Base-by-base conservation (phyloP, 225 moss, liverwort and hornwort species). In the Asterella californica region DNA sequence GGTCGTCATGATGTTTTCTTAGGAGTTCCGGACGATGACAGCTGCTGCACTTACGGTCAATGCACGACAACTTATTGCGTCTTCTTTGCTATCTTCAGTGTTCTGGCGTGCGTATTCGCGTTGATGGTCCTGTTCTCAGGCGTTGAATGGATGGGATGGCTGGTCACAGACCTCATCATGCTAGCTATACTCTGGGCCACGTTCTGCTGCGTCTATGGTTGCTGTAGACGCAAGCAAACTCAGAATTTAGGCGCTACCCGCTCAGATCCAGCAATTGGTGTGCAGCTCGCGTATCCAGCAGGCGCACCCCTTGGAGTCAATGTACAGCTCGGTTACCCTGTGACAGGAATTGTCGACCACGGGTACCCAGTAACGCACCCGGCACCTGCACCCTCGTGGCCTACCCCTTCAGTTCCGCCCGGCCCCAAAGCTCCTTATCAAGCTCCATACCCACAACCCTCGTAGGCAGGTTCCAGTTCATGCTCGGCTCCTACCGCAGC, bases 1-100 rank as follows among this genome's bases (percentile, higher is more conserved):
- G 74, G 74, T 17, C 52, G 74, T 17, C 52, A 74, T 54, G 74
- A 74, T 74, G 74, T 74, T n/a, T 74, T 74, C 74, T 2, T 74
- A 29, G 52, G 52, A 30, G 32, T 50, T 50, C 74, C 18, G 19
- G 74, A 74, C 29, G 74, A 74, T 34, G 74, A 74, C 52, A 74
- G 48, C 53, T 74, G 74, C 52, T 74, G 74, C 74, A 74, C 47
- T 18, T 74, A 53, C 12, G 53, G 47, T 47, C 74, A 74, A 19
- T 74, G 74, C 74, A 74, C 32, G 49, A 53, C 53, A 11, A 74
- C 74, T 30, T 74, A 74, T 52, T 74, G 53, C 53, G 32, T 74
- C 17, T 53, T 74, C 21, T 49, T 74, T 32, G 11, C 74, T 0
- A 27, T 74, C 30, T 33, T 74, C 52, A 34, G 74, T 74, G 50